Conservation (phyloP, 2,329 filamentous ascomycete genomes). For the Cyphellophora attinorum region DNA sequence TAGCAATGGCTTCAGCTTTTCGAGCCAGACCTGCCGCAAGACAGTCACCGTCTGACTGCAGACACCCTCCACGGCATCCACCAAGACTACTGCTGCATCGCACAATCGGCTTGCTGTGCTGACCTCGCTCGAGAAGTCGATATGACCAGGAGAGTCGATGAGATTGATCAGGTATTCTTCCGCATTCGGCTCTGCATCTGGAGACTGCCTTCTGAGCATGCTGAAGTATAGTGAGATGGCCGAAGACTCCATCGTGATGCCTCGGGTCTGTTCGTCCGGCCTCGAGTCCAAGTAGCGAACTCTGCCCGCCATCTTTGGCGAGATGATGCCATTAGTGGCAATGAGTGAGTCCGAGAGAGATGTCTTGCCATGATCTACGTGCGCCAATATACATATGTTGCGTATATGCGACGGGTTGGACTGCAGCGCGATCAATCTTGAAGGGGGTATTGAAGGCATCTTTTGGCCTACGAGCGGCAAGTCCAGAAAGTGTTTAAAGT, state of each 20-base stretch:
- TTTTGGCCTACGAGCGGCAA: no score
- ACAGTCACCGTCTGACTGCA: slow-evolving; percentile 98
- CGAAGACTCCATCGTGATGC: slow-evolving; percentile 99
- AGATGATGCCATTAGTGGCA: slow-evolving; percentile 98
- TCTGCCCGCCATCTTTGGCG: slow-evolving; percentile 92
- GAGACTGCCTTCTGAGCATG: slow-evolving; percentile 62
- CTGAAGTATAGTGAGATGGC: slow-evolving; percentile 96
- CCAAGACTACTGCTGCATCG: slow-evolving; percentile 86
- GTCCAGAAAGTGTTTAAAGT: no score
- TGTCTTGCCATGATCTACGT: slow-evolving; percentile 98
- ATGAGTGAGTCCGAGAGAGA: slow-evolving; percentile 92
- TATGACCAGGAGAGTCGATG: slow-evolving; percentile 95
- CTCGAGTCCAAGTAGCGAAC: slow-evolving; percentile 95
- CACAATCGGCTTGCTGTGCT: slow-evolving; percentile 90
- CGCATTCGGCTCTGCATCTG: slow-evolving; percentile 57
- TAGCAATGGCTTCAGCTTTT: slow-evolving; percentile 86
- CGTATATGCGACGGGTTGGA: slow-evolving; percentile 77
- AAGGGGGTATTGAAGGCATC: slow-evolving; percentile 87
- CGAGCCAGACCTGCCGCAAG: slow-evolving; percentile 85
- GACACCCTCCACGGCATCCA: slow-evolving; percentile 94
- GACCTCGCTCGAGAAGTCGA: slow-evolving; percentile 97
- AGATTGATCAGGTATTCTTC: slow-evolving; percentile 95
- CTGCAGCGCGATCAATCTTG: slow-evolving; percentile 86
- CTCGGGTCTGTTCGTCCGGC: slow-evolving; percentile 88
- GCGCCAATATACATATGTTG: slow-evolving; percentile 95